Evolutionary conservation across 257 asterid genomes (phyloP), one percentile per base, ranked within the genome.

Genomic region (Oldenlandia corymbosa): DNA sequence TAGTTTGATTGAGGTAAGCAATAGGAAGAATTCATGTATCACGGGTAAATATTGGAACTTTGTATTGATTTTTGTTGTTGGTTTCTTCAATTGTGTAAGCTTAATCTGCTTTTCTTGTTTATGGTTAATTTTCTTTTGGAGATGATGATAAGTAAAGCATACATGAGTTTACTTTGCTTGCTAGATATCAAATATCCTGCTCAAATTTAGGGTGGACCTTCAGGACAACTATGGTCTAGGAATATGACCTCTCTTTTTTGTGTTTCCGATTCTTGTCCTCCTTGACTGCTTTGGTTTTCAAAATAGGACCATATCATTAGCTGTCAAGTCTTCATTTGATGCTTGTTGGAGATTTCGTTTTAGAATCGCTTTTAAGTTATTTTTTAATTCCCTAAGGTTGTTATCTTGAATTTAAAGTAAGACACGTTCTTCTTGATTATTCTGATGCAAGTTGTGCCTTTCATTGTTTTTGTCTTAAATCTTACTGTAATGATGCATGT

Each of bases 1-100:
- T 50, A 21, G 57, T 68, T 73, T 63, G n/a, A n/a, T 68, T 72
- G 72, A 70, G 81, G 84, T 78, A 76, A 67, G 68, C 30, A 58
- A 32, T n/a, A 34, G n/a, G 6, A 34, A 34, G 39, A 34, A 12
- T 18, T 65, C 27, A 1, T 28, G 28, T 43, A 43, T 9, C 7
- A 24, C n/a, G 11, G 18, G 41, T 31, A 26, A 54, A 54, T 58
- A 66, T 53, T 24, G 69, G 13, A 53, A 27, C 60, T n/a, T 53
- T 61, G 39, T 58, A 39, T 24, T 65, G 12, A 10, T 49, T 48
- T 31, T 28, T 34, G 23, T 55, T 45, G 42, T 57, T 39, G 41
- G 27, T 31, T 56, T 47, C 23, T 62, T 54, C 16, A 45, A 36
- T 36, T 37, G 10, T 43, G 31, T 21, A 28, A 27, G 30, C 28